Evolutionary conservation across 2,329 filamentous ascomycete genomes (phyloP).

Genomic region (Paraphaeosphaeria sporulosa): DNA sequence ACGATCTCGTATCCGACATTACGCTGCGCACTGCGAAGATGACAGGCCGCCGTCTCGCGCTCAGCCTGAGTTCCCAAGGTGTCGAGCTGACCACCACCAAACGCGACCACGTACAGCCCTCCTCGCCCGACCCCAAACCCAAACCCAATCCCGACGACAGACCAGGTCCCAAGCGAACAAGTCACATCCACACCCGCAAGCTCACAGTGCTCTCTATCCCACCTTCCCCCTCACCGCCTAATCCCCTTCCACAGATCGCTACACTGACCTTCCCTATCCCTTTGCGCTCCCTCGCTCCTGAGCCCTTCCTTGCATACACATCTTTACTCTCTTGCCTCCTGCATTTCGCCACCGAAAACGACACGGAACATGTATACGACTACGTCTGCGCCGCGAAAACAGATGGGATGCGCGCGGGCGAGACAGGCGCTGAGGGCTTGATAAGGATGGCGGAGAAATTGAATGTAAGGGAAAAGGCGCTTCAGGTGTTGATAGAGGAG

Average conservation of each 20-base stretch:
- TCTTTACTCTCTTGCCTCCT: slow-evolving; percentile 4
- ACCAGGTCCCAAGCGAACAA: background rate
- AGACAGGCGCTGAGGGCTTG: background rate
- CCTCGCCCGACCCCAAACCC: background rate
- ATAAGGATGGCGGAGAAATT: background rate
- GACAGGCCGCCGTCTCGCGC: background rate
- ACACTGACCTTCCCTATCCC: slow-evolving; percentile 1
- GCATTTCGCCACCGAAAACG: background rate
- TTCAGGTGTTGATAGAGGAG: background rate
- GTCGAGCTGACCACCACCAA: background rate
- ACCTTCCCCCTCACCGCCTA: background rate
- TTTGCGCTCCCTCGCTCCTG: background rate
- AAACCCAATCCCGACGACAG: background rate
- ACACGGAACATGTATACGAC: slow-evolving; percentile 9
- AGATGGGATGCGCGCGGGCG: background rate
- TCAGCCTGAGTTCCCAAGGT: background rate
- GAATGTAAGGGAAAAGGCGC: background rate
- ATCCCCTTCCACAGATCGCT: background rate
- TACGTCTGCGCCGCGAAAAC: background rate
- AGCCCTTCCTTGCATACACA: slow-evolving; percentile 7
- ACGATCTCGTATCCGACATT: background rate
- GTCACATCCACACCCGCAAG: background rate
- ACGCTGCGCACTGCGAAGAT: background rate
- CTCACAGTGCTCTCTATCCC: background rate
- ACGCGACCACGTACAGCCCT: background rate